These are phyloP conservation scores for Penicillium crystallinum DNA, from an alignment of 495 filamentous ascomycete species.

Conservation along the genomic window DNA sequence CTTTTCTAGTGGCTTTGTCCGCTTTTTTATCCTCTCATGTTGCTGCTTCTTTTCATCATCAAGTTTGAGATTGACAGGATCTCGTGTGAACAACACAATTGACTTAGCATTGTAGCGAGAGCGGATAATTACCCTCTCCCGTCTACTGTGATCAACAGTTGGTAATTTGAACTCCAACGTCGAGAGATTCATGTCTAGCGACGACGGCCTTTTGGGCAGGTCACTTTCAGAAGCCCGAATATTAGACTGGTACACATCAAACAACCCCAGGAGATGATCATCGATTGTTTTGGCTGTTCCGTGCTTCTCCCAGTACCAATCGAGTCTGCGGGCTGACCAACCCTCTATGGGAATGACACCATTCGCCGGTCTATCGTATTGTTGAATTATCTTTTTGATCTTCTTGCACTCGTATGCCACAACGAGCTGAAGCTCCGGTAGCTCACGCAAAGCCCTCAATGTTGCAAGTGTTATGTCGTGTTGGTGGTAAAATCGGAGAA, in stretches of 20 bases:
- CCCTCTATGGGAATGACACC: neutral
- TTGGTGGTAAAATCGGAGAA: constrained; percentile 32
- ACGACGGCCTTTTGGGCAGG: neutral
- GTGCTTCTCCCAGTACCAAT: constrained; percentile 1
- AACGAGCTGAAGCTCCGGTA: constrained; percentile 30
- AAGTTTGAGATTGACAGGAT: neutral
- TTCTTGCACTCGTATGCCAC: constrained; percentile 22
- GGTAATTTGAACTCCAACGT: constrained; percentile 5
- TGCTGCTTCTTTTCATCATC: neutral
- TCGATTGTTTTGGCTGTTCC: neutral
- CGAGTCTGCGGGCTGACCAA: constrained; percentile 6
- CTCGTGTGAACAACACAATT: constrained; percentile 3
- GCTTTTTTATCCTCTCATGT: constrained; percentile 10
- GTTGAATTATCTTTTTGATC: neutral
- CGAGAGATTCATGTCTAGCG: neutral
- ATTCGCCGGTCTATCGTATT: neutral
- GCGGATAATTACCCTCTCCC: constrained; percentile 1
- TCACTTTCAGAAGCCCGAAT: neutral
- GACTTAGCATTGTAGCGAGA: constrained; percentile 3
- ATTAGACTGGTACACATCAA: constrained; percentile 3
- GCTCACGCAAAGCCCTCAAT: constrained; percentile 20
- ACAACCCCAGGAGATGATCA: neutral
- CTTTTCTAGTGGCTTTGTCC: neutral
- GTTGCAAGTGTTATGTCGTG: constrained; percentile 14
- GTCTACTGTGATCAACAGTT: neutral